Base-by-base conservation (phyloP, 495 filamentous ascomycete species). In the Penicillium bovifimosum region DNA sequence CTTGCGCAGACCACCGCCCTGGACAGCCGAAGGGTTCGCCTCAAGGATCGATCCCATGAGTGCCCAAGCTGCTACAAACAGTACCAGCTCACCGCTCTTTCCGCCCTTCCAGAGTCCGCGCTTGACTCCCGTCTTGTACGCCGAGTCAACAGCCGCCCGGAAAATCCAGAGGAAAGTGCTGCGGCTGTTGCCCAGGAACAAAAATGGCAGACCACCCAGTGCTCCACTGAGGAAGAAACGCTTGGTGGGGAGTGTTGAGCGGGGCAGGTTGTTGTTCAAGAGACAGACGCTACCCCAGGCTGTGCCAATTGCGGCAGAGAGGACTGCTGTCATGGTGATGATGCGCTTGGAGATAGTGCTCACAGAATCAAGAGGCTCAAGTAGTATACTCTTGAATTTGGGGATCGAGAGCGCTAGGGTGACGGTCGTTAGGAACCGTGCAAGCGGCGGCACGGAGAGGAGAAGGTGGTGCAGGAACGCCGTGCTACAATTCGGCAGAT, bases 91-190 rank as follows among this genome's bases (percentile, higher is more conserved):
- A 5, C 91, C 91, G 27, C 86, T 83, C 50, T 77, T 83, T 62
- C 92, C 74, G 6, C 88, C 87, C 47, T 76, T 81, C 87, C 92
- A 95, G 76, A 85, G 84, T 4, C 87, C 80, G 31, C 83, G 76
- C 80, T 97, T 97, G 41, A 84, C 80, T 9, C 91, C 88, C 0
- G 95, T 86, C 75, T 96, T 96, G 90, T 90, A 97, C 38, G 88
- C 64, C 32, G 80, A 86, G 60, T 96, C 87, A 28, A 96, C 71
- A 34, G 86, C 88, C 8, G 83, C 63, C 17, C 91, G 77, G 50
- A 85, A 82, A 38, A 81, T 80, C 56, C 90, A 89, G 55, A 95
- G 54, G 38, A 85, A 87, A 16, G 79, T 69, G 16, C 73, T 70
- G 5, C 95, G 75, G 34, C 85, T 86, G 41, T 80, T 74, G 13